Evolutionary conservation across 2,329 filamentous ascomycete species (phyloP), one percentile per base, ranked within the genome.

Genomic region (Orbilia brochopaga): DNA sequence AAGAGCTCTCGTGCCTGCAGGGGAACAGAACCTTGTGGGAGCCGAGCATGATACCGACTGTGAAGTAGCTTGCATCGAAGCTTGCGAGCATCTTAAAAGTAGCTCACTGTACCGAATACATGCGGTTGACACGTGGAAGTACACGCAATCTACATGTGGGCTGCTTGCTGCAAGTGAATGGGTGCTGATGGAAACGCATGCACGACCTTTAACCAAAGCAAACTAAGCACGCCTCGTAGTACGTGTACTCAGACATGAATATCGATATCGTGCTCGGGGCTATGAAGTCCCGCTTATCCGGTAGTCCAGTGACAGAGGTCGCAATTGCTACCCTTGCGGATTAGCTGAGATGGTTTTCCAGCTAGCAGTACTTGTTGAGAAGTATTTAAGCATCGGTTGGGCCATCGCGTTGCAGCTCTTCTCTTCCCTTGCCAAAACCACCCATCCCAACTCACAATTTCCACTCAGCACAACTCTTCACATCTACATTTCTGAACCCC

Each of bases 331-430:
- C 37, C 37, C n/a, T 42, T 3, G 37, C 4, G 11, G 37, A 42
- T 17, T 42, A 15, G 37, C n/a, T 42, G 37, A 42, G 37, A 13
- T 13, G 13, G 11, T 17, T 42, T 17, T 42, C n/a, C 27, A 32
- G 27, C 27, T 32, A 8, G 27, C 27, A 13, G 37, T 42, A 42
- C 37, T 42, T 42, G 37, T 42, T 42, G 37, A 17, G 37, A 42
- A 42, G 37, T 42, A 42, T 42, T 15, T 42, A 42, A 42, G 37
- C 37, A 42, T 42, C 37, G 37, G 37, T 42, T 42, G 37, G n/a
- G 37, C 13, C 37, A 32, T 32, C 27, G 8, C 3, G 27, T 8
- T 32, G 27, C 37, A 42, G 11, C 37, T 17, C 37, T 15, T 5
- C 37, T 42, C 37, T 42, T 42, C 37, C 15, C 37, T 42, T 15